Base-by-base conservation (phyloP, 2,329 filamentous ascomycete genomes). In the Plenodomus biglobosus region DNA sequence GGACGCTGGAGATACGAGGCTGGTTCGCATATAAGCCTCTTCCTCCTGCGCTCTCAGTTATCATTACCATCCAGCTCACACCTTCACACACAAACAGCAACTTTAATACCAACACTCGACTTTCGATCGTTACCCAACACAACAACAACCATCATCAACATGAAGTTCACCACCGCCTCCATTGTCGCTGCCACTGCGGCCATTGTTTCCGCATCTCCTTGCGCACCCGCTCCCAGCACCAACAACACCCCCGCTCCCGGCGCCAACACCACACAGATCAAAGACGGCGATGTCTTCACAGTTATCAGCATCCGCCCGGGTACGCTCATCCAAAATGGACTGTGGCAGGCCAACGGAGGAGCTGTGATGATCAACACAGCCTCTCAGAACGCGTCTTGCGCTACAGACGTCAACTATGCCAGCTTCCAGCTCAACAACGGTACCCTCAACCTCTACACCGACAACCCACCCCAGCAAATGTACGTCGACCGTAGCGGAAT, bases 401-500 rank as follows among this genome's bases (percentile, higher is more conserved):
- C 69, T 37, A 51, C 58, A 35, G 62, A 49, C 5, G 57, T 56
- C 24, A 68, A 75, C 52, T 66, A 60, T 30, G 82, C 80, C 41
- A 80, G 76, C 35, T 82, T 85, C 68, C 70, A 71, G 55, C 67
- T 84, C 56, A 43, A 73, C 35, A 70, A 79, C 39, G 51, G 48
- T 51, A 71, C 72, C 38, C 74, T 66, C 13, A 76, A 66, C 62
- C 75, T 85, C 24, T 82, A 77, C 68, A 75, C 73, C 27, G 55
- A 61, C 20, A 68, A 70, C 18, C 71, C 68, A 3, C 68, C 70
- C 2, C 82, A 85, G 71, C 68, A 78, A 58, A 49, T 80, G 42
- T 84, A 62, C 53, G 77, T 77, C 35, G 81, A 85, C 65, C 77
- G 78, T 38, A 82, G 79, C 38, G 81, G 80, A 60, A 83, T 83